Conservation (phyloP, 1,284 basidiomycete species). For the Lentinula novae-zelandiae region DNA sequence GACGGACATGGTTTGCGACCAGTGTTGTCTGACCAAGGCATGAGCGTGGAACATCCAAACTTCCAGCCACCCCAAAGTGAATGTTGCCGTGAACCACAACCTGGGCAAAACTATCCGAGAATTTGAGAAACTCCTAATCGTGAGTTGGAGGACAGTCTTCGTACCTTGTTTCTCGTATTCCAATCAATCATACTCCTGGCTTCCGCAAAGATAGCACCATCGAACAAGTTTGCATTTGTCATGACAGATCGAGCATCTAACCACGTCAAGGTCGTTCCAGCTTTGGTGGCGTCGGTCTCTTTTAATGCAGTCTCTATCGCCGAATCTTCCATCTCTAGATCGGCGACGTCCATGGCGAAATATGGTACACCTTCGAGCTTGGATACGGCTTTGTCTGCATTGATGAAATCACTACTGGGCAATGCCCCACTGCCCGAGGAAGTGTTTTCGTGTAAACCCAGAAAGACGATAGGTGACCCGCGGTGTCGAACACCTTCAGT, state of each 20-base stretch:
- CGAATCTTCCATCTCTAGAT: constrained; percentile 38
- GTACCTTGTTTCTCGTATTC: constrained; percentile 82
- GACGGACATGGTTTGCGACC: constrained; percentile 65
- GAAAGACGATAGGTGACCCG: constrained; percentile 41
- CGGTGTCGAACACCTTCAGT: constrained; percentile 65
- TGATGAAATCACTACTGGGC: constrained; percentile 60
- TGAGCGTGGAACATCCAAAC: constrained; percentile 70
- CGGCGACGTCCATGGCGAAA: constrained; percentile 74
- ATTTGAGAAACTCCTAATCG: constrained; percentile 2
- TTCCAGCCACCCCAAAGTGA: constrained; percentile 98
- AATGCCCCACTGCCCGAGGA: constrained; percentile 40
- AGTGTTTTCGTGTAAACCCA: constrained; percentile 76
- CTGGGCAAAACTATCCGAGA: constrained; percentile 74
- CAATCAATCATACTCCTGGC: constrained; percentile 84
- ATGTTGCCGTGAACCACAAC: constrained; percentile 80
- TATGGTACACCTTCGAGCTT: constrained; percentile 73
- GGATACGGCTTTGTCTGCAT: constrained; percentile 41
- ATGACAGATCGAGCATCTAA: constrained; percentile 66
- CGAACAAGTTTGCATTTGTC: constrained; percentile 48
- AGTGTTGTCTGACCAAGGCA: constrained; percentile 66
- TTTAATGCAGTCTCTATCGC: constrained; percentile 43
- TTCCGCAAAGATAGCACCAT: constrained; percentile 72
- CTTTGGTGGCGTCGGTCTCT: constrained; percentile 31
- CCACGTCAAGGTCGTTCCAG: constrained; percentile 50
- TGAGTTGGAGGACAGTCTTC: constrained; percentile 8